Evolutionary conservation across 2,329 filamentous ascomycete genomes (phyloP), one percentile per base, ranked within the genome.

Genomic region (Tolypocladium tundrense): DNA sequence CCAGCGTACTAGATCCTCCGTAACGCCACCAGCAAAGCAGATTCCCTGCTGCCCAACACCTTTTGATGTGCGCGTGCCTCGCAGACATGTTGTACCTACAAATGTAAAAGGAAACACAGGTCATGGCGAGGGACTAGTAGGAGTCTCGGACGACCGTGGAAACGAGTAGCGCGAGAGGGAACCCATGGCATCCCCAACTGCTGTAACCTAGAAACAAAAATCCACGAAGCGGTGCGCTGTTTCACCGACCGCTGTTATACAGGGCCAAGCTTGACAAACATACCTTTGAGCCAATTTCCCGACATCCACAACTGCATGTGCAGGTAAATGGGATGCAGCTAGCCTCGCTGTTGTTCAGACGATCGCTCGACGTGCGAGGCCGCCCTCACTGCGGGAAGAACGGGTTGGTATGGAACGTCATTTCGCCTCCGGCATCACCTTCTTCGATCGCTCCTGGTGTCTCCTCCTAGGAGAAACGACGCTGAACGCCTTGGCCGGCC

Each of bases 381-480:
- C 48, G 31, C 48, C 31, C 9, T 51, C 33, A 51, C 31, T 21
- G 48, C 48, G 48, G 59, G 54, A 66, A 63, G 58, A 66, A 67
- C 52, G 62, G 62, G 60, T 64, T 60, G 21, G 27, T 24, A 31
- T 60, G 61, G 21, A 33, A 33, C 10, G 35, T 24, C 55, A 45
- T 57, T 19, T 35, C 13, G 21, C 50, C 51, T 42, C 19, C 16
- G 13, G 19, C 24, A 37, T 57, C 35, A 45, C 31, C 53, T n/a
- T 50, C 40, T 51, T 51, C 48, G 10, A 35, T 51, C 55, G 31
- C 31, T 40, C 54, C 42, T 54, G 14, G 21, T 19, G n/a, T 57
- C 61, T 59, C 66, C 60, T 65, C 64, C 72, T 82, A 85, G 70
- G 79, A 83, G 70, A 80, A 84, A 60, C 82, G 81, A 59, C 83